Evolutionary conservation across 768 basidiomycete species (phyloP), one percentile per base, ranked within the genome.

Genomic region (Mrakia blollopis): DNA sequence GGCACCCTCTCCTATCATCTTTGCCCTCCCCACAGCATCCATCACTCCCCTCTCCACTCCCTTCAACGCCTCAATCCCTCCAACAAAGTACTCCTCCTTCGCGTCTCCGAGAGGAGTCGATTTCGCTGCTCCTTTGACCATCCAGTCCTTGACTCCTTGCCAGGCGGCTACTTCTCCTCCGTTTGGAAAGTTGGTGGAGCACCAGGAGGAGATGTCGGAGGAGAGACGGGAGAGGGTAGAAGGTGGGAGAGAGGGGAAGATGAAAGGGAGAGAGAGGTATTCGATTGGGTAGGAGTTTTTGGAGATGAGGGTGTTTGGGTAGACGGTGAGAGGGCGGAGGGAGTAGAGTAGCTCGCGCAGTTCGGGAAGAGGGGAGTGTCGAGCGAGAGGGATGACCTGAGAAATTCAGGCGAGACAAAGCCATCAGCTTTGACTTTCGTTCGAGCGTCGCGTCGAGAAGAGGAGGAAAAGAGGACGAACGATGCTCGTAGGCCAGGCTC

Each of bases 351-450:
- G 90, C 1, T 85, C 84, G 78, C 90, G 89, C 0, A 99, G 87
- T 81, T 98, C 96, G 0, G 92, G 91, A 7, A 97, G 87, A 0
- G 91, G 87, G 0, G 94, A 96, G 81, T 98, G 96, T 2, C 96
- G 89, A 13, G 89, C 89, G 8, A 98, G 86, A 0, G 93, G 93
- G 10, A 91, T 89, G 13, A 92, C 87, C 93, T 95, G 78, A 37
- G 10, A 0, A 14, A 50, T n/a, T n/a, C n/a, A 50, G 16, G 9
- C 25, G 57, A 57, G n/a, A 1, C 3, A 32, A 37, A n/a, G n/a
- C 25, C 14, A 23, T 6, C 5, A 41, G 8, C 30, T 14, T 28
- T 5, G 13, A 28, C 28, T 28, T 14, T n/a, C 28, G 57, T 28
- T 54, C 32, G 47, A 21, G 35, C 30, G 32, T 7, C 10, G n/a